These are phyloP conservation scores for Solanum pinnatisectum DNA, from an alignment of 257 asterid genomes.

Conservation along the genomic window DNA sequence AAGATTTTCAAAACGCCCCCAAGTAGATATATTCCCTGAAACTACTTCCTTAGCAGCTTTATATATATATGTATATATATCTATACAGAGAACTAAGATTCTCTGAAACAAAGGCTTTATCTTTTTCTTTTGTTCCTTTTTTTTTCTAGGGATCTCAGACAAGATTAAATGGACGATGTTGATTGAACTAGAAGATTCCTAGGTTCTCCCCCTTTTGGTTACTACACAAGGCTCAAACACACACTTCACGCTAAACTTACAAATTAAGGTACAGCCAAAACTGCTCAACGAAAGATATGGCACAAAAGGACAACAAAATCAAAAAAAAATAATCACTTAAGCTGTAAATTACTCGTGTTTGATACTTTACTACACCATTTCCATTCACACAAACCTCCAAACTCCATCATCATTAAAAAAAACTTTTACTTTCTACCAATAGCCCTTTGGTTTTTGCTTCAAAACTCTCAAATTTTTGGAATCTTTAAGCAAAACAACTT, in stretches of 20 bases:
- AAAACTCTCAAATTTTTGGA: background rate
- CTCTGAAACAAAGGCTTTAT: constrained; percentile 8
- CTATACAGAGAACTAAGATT: constrained; percentile 11
- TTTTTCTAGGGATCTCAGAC: constrained; percentile 15
- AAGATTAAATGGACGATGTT: constrained; percentile 31
- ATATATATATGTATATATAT: background rate
- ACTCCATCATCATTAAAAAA: constrained; percentile 4
- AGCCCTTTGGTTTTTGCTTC: background rate
- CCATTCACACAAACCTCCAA: constrained; percentile 12
- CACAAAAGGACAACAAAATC: constrained; percentile 27
- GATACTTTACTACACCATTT: constrained; percentile 5
- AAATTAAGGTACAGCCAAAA: constrained; percentile 48
- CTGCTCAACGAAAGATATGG: constrained; percentile 54
- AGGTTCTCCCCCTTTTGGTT: background rate
- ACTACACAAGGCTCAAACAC: constrained; percentile 14
- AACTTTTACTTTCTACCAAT: background rate
- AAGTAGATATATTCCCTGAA: constrained; percentile 5
- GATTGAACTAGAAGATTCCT: constrained; percentile 38
- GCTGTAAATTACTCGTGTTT: constrained; percentile 9
- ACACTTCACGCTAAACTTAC: constrained; percentile 24
- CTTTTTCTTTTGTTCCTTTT: background rate
- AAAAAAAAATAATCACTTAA: background rate
- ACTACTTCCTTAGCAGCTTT: background rate
- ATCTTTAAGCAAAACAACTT: background rate
- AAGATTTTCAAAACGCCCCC: background rate